Base-by-base conservation (phyloP, 495 filamentous ascomycete genomes). In the Jackrogersella multiformis region DNA sequence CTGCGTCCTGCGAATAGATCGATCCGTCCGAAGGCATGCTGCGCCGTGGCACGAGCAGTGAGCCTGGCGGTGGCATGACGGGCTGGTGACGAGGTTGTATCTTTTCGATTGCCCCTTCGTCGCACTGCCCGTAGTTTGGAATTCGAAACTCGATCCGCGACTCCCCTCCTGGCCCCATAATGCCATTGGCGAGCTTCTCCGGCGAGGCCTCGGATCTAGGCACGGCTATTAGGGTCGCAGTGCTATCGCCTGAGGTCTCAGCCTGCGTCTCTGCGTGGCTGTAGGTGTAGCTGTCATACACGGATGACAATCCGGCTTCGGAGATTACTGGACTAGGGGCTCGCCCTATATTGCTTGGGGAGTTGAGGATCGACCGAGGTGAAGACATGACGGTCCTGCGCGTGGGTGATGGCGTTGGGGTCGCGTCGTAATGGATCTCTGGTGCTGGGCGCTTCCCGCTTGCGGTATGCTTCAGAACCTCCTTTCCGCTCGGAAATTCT, bases 261-360 rank as follows among this genome's bases (percentile, higher is more conserved):
- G n/a, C 26, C 26, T 30, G 4, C 28, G 45, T 18, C 9, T 18
- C 42, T 4, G 8, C 23, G 51, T 61, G 20, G 5, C 18, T 69
- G 51, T 73, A 74, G 3, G 26, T 58, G 55, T 74, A 74, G 64
- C 73, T 73, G 39, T 73, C 73, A 56, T 74, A 74, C 16, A 73
- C 73, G 6, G 70, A 73, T 12, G 73, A 74, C 2, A 74, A 46
- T 21, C 73, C 67, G 53, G 66, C 53, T 58, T 74, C 73, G 8
- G 73, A 73, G 4, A 61, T 38, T 13, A 20, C 73, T 0, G 72
- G 72, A 30, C 72, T 74, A n/a, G 69, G 52, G 7, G 55, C 51
- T 5, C 71, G 68, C 21, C 32, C 9, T 5, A 13, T 24, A 41
- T 46, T 53, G 23, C 36, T 71, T 2, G 64, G 63, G 53, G 66